Percentiles rank a stretch among this genome's conserved stretches.
These are phyloP conservation scores for Rhizopogon vesiculosus DNA, from an alignment of 768 basidiomycete genomes.

Conservation along the genomic window DNA sequence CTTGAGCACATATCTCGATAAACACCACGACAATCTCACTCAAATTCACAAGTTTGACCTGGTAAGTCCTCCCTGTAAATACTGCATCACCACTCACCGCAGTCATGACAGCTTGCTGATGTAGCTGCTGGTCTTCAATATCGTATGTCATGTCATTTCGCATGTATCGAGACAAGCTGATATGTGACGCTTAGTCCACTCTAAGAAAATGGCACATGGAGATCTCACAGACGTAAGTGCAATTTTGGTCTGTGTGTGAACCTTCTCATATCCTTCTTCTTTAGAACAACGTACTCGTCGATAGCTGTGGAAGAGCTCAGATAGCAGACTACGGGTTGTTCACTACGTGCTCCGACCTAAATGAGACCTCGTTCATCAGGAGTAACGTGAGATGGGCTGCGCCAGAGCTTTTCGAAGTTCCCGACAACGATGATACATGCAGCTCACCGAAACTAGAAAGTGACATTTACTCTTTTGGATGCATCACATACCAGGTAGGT, in stretches of 20 bases:
- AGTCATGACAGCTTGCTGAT: not conserved
- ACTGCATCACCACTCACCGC: not conserved
- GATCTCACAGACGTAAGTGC: not conserved
- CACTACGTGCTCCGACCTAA: slow-evolving; percentile 4
- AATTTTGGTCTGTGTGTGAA: not conserved
- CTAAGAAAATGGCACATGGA: too few relatives aligned
- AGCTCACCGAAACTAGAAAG: not conserved
- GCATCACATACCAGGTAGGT: not conserved
- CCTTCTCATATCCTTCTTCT: not conserved
- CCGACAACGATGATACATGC: slow-evolving; percentile 2
- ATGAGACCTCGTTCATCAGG: slow-evolving; percentile 28
- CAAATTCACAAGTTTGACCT: not conserved
- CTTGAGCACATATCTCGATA: slow-evolving; percentile 23
- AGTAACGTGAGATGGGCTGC: slow-evolving; percentile 31
- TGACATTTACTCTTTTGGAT: slow-evolving; percentile 7
- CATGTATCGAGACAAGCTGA: not conserved
- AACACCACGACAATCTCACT: slow-evolving; percentile 12
- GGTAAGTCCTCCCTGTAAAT: not conserved
- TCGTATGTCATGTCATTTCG: not conserved
- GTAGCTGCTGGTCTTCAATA: not conserved
- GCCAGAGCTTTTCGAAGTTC: slow-evolving; percentile 28
- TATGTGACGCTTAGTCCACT: not conserved
- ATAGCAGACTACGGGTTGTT: slow-evolving; percentile 42
- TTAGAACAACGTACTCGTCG: not conserved
- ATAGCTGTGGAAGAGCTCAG: slow-evolving; percentile 17